These are phyloP conservation scores for Irpex sp. DNA, from an alignment of 1,284 basidiomycete species.

Conservation along the genomic window DNA sequence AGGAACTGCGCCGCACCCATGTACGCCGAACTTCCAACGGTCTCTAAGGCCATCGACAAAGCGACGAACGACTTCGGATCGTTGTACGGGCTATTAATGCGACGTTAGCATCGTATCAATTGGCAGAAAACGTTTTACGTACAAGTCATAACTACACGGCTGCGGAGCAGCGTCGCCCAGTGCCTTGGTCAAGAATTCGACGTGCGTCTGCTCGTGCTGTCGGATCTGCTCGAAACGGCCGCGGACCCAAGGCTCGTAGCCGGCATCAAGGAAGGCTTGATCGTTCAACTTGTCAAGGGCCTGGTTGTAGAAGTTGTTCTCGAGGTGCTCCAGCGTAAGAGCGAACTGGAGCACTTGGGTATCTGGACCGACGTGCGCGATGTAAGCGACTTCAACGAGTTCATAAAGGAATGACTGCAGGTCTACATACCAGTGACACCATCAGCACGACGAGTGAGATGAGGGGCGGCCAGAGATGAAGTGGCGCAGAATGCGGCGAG, in stretches of 20 bases:
- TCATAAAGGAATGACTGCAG: background rate
- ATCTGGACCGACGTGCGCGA: conserved; percentile 20
- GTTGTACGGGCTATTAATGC: conserved; percentile 39
- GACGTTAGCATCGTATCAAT: background rate
- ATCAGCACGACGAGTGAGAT: conserved; percentile 1
- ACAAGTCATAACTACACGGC: conserved; percentile 35
- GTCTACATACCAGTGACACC: conserved; percentile 2
- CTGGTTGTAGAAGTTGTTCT: conserved; percentile 55
- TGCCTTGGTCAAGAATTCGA: conserved; percentile 3
- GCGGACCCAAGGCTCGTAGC: conserved; percentile 5
- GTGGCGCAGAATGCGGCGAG: conserved; percentile 1
- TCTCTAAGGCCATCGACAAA: conserved; percentile 54
- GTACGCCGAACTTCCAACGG: conserved; percentile 52
- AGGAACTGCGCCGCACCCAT: conserved; percentile 49
- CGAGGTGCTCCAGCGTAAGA: conserved; percentile 67
- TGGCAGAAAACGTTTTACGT: conserved; percentile 18
- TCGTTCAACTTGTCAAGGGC: conserved; percentile 10
- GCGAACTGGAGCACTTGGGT: conserved; percentile 51
- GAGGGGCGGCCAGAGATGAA: conserved; percentile 4
- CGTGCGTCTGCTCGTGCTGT: conserved; percentile 7
- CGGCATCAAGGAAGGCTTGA: conserved; percentile 3
- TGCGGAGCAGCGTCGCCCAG: conserved; percentile 4
- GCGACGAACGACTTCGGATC: conserved; percentile 48
- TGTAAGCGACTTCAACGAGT: background rate
- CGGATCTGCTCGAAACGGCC: conserved; percentile 9